Percentiles rank a stretch among this genome's conserved stretches.
phyloP scores from a whole-genome alignment of 441 rosid species.

The Cnidoscolus chayamansa region DNA sequence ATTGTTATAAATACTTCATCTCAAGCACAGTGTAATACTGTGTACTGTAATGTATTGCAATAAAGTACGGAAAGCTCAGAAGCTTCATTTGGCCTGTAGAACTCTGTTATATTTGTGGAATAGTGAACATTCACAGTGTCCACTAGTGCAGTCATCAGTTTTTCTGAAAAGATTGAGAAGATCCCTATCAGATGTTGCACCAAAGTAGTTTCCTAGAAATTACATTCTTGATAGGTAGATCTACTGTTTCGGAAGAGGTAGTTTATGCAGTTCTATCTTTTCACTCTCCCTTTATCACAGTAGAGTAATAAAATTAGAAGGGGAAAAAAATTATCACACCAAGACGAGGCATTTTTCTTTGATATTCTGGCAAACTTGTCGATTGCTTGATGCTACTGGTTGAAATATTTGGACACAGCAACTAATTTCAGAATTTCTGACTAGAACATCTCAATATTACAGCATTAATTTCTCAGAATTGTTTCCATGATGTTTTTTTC shows the following conservation, averaged over 20 bases:
- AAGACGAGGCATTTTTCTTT: not conserved
- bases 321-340: not conserved
- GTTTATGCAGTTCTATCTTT: not conserved
- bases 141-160: not conserved
- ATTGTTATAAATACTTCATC: not conserved
- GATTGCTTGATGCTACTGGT: not conserved
- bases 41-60: not conserved
- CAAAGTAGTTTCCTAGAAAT: slow-evolving; percentile 28
- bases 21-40: not conserved
- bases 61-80: not conserved
- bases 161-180: not conserved
- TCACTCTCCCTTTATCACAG: slow-evolving; percentile 4
- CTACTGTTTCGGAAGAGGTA: not conserved
- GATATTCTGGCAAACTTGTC: not conserved
- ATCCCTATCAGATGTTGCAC: slow-evolving; percentile 17
- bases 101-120: not conserved
- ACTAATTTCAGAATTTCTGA: not conserved
- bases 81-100: not conserved
- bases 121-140: not conserved
- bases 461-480: slow-evolving; percentile 13
- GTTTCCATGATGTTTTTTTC: slow-evolving; percentile 22
- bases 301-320: not conserved
- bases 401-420: not conserved
- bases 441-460: not conserved
- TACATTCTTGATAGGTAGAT: slow-evolving; percentile 3